Evolutionary conservation across 805 yeast genomes (phyloP), one percentile per base, ranked within the genome.

Genomic region (Starmerella asiatica): DNA sequence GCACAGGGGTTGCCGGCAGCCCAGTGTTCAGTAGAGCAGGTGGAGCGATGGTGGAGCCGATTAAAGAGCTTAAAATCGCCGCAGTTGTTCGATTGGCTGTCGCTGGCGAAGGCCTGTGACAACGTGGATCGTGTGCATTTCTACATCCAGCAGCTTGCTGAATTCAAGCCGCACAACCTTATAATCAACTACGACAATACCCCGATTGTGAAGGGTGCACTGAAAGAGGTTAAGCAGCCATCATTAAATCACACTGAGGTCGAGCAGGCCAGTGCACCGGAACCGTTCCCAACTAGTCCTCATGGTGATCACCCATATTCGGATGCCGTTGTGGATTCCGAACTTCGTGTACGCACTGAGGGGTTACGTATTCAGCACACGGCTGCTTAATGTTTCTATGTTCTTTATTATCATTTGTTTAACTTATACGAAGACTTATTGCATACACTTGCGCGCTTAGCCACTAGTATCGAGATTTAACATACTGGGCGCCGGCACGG

Each of bases 51-150:
- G 46, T 50, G 54, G 54, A 4, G n/a, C 17, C 34, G 21, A 16
- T 43, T 46, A 17, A 19, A 17, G 4, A 16, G n/a, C 11, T 36
- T 40, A 17, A 41, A 39, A 35, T 20, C 20, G 17, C 47, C 48
- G n/a, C 44, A 40, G 27, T 17, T 37, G 16, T 48, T 48, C 33
- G 54, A 50, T 37, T 45, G 52, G 52, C 38, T 47, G 29, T 43
- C 54, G 15, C 39, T 50, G 12, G 46, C 46, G 12, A 39, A 39
- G 26, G 54, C 52, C 11, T 46, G 50, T 35, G 45, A 50, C 35
- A 43, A 40, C 20, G 32, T 43, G 2, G 46, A 39, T 15, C 45
- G 54, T 5, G 46, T 36, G 4, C 29, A 3, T 4, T 31, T 38
- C n/a, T 42, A 48, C 29, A 28, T 35, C 3, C 27, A 37, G 20